Conservation (phyloP, 116 monocot species). For the Dioscorea cayenensis region DNA sequence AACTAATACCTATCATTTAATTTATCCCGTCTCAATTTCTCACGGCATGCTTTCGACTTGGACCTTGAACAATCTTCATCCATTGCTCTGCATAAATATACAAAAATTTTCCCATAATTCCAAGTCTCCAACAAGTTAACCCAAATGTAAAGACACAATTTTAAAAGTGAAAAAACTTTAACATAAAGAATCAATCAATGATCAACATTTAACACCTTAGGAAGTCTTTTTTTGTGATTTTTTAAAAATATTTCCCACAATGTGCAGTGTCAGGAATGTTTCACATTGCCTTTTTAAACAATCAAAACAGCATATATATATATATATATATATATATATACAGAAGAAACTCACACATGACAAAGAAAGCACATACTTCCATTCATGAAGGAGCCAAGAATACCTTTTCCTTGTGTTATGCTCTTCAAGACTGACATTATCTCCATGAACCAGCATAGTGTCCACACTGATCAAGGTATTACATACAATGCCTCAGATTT, state of each 20-base stretch:
- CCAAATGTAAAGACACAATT: not conserved
- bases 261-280: not conserved
- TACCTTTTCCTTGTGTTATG: not conserved
- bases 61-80: constrained; percentile 2
- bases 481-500: not conserved
- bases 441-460: not conserved
- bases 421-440: not conserved
- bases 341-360: not conserved
- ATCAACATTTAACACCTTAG: not conserved
- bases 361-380: not conserved
- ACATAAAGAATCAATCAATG: not conserved
- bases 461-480: not conserved
- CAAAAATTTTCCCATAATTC: not conserved
- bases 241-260: not conserved
- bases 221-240: not conserved
- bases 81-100: constrained; percentile 1
- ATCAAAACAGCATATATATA: not conserved
- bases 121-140: no score
- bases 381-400: not conserved
- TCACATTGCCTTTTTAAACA: not conserved
- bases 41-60: constrained; percentile 12
- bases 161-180: not conserved
- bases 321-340: not conserved
- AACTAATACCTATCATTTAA: constrained; percentile 7
- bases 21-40: constrained; percentile 7